Percentiles rank a stretch among this genome's conserved stretches.
phyloP scores from a whole-genome alignment of 2,329 filamentous ascomycete genomes.

The Cladosporium velox region DNA sequence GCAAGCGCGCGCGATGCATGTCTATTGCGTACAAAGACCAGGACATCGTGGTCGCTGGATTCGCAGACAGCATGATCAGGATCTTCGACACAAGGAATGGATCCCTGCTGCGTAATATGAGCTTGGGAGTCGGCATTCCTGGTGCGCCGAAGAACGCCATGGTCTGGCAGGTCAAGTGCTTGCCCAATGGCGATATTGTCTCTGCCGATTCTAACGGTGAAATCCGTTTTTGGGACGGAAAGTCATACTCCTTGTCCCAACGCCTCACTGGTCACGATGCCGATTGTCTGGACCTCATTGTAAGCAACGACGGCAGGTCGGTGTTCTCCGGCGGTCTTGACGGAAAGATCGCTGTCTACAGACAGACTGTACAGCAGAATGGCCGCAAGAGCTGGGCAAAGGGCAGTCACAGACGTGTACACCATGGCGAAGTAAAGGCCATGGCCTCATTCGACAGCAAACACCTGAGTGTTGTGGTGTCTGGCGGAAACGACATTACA shows the following conservation, averaged over 20 bases:
- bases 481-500: constrained; percentile 84
- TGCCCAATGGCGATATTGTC: constrained; percentile 85
- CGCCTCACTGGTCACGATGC: constrained; percentile 84
- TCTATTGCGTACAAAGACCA: constrained; percentile 88
- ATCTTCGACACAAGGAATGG: constrained; percentile 84
- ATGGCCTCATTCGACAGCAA: constrained; percentile 87
- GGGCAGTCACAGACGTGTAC: constrained; percentile 81
- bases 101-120: constrained; percentile 76
- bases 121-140: constrained; percentile 74
- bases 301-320: constrained; percentile 74
- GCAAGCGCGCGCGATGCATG: constrained; percentile 84
- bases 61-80: constrained; percentile 94
- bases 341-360: constrained; percentile 80
- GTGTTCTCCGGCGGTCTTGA: constrained; percentile 94
- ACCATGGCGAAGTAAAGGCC: constrained; percentile 92
- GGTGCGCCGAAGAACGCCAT: constrained; percentile 83
- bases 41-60: constrained; percentile 81
- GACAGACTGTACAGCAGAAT: constrained; percentile 56
- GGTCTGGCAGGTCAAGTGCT: constrained; percentile 89
- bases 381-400: constrained; percentile 72
- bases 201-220: constrained; percentile 95
- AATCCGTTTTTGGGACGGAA: constrained; percentile 89
- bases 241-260: constrained; percentile 85
- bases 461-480: constrained; percentile 81
- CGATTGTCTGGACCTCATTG: constrained; percentile 85